These are phyloP conservation scores for Colletotrichum sp. DNA, from an alignment of 2,329 filamentous ascomycete genomes.

Conservation along the genomic window DNA sequence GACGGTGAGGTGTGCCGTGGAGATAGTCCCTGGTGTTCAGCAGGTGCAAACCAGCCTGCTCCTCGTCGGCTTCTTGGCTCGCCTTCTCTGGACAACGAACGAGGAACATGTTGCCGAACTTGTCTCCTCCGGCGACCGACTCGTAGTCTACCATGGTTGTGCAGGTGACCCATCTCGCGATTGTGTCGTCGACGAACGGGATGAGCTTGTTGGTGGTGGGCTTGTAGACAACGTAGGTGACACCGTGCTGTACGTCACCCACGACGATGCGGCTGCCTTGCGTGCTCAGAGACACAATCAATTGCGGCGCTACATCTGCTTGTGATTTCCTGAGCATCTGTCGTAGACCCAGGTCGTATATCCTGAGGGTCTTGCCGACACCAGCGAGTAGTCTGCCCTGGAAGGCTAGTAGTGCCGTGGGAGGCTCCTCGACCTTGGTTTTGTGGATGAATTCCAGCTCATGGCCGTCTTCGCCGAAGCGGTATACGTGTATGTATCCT, in stretches of 20 bases:
- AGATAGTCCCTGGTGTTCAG: conserved; percentile 89
- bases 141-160: conserved; percentile 98
- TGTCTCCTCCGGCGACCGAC: conserved; percentile 91
- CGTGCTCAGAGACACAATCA: conserved; percentile 88
- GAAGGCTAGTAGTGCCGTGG: conserved; percentile 89
- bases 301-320: conserved; percentile 75
- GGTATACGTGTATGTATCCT: conserved; percentile 91
- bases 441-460: conserved; percentile 96
- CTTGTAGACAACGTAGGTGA: conserved; percentile 94
- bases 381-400: conserved; percentile 90
- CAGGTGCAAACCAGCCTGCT: conserved; percentile 89
- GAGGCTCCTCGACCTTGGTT: conserved; percentile 88
- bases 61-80: conserved; percentile 89
- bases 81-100: conserved; percentile 85
- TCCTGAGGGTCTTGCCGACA: conserved; percentile 78
- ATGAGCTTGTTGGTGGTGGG: conserved; percentile 89
- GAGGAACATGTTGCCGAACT: conserved; percentile 96
- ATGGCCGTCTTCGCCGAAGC: conserved; percentile 85
- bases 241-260: conserved; percentile 89
- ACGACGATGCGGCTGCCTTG: conserved; percentile 92
- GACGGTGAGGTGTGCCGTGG: conserved; percentile 83
- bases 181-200: conserved; percentile 88
- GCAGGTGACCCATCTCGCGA: conserved; percentile 89
- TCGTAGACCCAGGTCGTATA: conserved; percentile 93
- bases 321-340: conserved; percentile 93